phyloP scores from a whole-genome alignment of 225 moss, liverwort and hornwort species.

The Marchantia polymorpha region DNA sequence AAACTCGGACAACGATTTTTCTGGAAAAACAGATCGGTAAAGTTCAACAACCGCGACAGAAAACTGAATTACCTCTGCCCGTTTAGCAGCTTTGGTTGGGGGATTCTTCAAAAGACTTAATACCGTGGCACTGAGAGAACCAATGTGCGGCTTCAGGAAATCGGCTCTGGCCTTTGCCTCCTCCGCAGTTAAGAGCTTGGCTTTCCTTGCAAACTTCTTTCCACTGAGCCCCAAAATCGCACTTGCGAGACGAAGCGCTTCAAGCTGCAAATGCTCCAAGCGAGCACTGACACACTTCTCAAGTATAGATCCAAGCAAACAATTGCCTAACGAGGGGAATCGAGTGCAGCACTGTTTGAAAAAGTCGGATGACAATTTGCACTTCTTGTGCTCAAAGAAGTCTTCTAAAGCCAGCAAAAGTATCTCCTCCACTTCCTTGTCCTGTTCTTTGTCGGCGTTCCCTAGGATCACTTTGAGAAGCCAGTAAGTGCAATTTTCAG shows the following conservation, averaged over 20 bases:
- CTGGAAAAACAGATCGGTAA: constrained; percentile 43
- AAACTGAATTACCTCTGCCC: constrained; percentile 52
- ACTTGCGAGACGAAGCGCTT: constrained; percentile 58
- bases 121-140: constrained; percentile 43
- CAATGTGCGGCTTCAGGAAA: constrained; percentile 49
- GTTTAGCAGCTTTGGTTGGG: constrained; percentile 44
- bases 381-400: constrained; percentile 56
- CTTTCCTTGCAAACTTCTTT: constrained; percentile 32
- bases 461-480: constrained; percentile 76
- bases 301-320: constrained; percentile 45
- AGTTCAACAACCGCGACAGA: constrained; percentile 51
- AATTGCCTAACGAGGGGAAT: constrained; percentile 48
- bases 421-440: constrained; percentile 57
- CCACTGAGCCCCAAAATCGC: constrained; percentile 50
- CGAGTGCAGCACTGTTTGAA: constrained; percentile 51
- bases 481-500: constrained; percentile 67
- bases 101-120: constrained; percentile 46
- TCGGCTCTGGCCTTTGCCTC: constrained; percentile 24
- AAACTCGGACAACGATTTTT: constrained; percentile 38
- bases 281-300: constrained; percentile 60
- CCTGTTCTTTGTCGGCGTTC: constrained; percentile 46
- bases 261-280: constrained; percentile 51
- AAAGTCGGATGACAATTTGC: constrained; percentile 50
- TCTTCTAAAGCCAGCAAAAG: constrained; percentile 50
- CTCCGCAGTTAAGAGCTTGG: constrained; percentile 17